Conservation (phyloP, 2,329 filamentous ascomycete species). For the Ophiosphaerella korrae region DNA sequence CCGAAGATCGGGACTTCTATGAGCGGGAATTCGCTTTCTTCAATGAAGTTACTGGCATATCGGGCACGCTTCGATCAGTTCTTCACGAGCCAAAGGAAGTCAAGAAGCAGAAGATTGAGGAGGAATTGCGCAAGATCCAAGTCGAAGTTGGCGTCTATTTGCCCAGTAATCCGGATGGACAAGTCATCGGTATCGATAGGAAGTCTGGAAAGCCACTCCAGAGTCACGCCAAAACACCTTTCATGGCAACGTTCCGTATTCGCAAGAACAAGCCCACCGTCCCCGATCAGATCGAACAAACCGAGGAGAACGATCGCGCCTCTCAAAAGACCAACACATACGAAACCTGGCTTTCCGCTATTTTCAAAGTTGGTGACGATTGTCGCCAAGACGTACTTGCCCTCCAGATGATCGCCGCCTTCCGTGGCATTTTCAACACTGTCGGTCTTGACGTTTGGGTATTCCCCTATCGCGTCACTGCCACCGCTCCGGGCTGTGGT, state of each 20-base stretch:
- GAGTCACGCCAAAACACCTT: constrained; percentile 97
- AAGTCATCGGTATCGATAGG: constrained; percentile 96
- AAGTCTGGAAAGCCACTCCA: constrained; percentile 97
- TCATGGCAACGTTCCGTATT: constrained; percentile 98
- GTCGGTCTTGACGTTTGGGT: constrained; percentile 96
- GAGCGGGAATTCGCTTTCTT: constrained; percentile 98
- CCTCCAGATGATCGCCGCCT: constrained; percentile 96
- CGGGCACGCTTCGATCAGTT: constrained; percentile 90
- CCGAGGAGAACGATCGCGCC: constrained; percentile 37
- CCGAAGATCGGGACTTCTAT: constrained; percentile 81
- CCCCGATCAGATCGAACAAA: constrained; percentile 30
- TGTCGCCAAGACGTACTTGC: constrained; percentile 96
- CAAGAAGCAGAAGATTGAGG: constrained; percentile 99
- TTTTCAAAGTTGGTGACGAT: constrained; percentile 99
- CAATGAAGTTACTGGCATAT: constrained; percentile 92
- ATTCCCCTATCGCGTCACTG: constrained; percentile 95
- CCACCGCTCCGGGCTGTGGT: constrained; percentile 94
- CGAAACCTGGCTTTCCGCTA: constrained; percentile 98
- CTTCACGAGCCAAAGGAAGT: constrained; percentile 92
- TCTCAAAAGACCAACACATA: constrained; percentile 61
- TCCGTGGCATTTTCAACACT: constrained; percentile 94
- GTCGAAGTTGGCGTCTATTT: constrained; percentile 97
- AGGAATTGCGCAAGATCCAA: constrained; percentile 95
- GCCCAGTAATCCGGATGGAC: constrained; percentile 93
- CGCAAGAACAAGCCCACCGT: constrained; percentile 70